Base-by-base conservation (phyloP, 2,329 filamentous ascomycete species). In the Zasmidium angulare region DNA sequence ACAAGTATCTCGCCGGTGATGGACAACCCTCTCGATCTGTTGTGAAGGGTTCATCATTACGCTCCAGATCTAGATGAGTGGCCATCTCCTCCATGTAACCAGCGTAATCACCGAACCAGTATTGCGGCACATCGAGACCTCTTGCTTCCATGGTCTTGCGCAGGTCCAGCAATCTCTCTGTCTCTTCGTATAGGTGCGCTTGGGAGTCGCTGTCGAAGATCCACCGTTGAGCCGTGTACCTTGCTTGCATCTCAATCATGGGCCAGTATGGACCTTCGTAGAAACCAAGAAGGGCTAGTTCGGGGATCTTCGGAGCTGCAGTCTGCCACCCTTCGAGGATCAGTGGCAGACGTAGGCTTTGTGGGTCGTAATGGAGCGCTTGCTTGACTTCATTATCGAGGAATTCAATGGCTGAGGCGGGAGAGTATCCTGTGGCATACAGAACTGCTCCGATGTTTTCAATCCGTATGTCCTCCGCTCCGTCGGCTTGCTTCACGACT, bases 211-310 rank as follows among this genome's bases (percentile, higher is more conserved):
- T 50, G 56, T 84, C 82, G 0, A 73, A 74, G 21, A 68, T 55
- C 88, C 89, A 93, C 11, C 85, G 71, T 12, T 81, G 73, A 0
- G 86, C 81, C 4, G 93, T 76, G 62, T 89, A 82, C 0, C 88
- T 83, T 2, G 90, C 87, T 74, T 96, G 91, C 88, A 92, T 90
- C 72, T 95, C 90, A 82, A 93, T 91, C 0, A 92, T 86, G 0
- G 89, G 89, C 91, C 91, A 96, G 72, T 91, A 95, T 0, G 90
- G 90, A 0, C 89, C 89, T 61, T 91, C 84, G 70, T 96, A 96
- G 74, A 92, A 91, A 0, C 91, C 91, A 1, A 95, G 87, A 67
- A 95, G 93, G 0, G 89, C 90, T 0, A 95, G 76, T 4, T 83
- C 83, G 0, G 87, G 82, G 0, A 92, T 73, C 0, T 79, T 76